Evolutionary conservation across 768 basidiomycete genomes (phyloP), one percentile per base, ranked within the genome.

Genomic region (Termitomyces heimii): DNA sequence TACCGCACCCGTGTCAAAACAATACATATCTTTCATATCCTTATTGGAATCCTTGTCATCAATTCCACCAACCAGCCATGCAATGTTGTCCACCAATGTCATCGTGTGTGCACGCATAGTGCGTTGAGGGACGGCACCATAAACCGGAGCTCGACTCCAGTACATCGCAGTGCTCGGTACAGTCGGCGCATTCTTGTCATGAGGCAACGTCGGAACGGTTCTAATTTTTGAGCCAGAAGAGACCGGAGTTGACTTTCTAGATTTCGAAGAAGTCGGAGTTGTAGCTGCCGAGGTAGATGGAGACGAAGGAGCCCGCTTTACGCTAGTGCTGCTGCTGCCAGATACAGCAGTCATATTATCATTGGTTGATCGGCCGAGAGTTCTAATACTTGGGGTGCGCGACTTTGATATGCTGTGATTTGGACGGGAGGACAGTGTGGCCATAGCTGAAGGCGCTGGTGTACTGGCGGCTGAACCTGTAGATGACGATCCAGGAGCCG

Each of bases 51-150:
- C 85, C 64, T 81, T 82, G 58, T 89, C 89, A 60, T 95, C 93
- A 60, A 90, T 92, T 2, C 94, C 94, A 9, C 94, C 94, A 63
- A 95, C 88, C 29, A 95, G 65, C 92, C 93, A 98, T 0, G 88
- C 89, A 32, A 83, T 76, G 44, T 84, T 81, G 58, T 94, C 93
- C 20, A 94, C 85, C 46, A 95, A 74, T 0, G 89, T 95, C 43
- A 88, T 87, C 5, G 82, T 91, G 67, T 94, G 93, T 2, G 92
- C 89, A 4, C 93, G 82, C 74, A 94, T 82, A 10, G 80, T 81
- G 53, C 82, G 78, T 63, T 75, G 80, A 2, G 91, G 89, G 32
- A 90, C 60, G 0, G 72, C 55, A 0, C 92, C 92, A 68, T 86
- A 88, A 20, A 89, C 86, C 0, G 92, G 89, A 0, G 92, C 92